phyloP scores from a whole-genome alignment of 306 rosid genomes.

The Inga oerstediana region DNA sequence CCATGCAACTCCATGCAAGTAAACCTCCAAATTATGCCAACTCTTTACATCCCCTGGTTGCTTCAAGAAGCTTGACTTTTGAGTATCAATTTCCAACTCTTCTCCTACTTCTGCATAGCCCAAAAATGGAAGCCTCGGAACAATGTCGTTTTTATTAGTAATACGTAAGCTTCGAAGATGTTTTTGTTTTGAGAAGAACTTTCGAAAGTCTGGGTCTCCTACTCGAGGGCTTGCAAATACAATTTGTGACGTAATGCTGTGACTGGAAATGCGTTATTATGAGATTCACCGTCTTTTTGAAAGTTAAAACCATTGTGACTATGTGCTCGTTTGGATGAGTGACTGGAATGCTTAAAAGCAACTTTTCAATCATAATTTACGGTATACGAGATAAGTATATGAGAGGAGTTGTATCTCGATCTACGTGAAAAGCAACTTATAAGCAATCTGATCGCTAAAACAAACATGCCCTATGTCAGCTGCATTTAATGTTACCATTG shows the following conservation, averaged over 20 bases:
- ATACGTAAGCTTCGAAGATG: slow-evolving; percentile 48
- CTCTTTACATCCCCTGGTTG: slow-evolving; percentile 8
- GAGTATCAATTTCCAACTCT: slow-evolving; percentile 49
- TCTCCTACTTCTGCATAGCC: slow-evolving; percentile 46
- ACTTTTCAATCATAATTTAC: no score
- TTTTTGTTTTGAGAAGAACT: slow-evolving; percentile 27
- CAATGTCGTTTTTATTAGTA: slow-evolving; percentile 50
- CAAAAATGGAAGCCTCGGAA: slow-evolving; percentile 42
- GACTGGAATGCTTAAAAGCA: no score
- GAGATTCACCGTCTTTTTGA: slow-evolving; percentile 30
- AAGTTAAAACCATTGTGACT: slow-evolving; percentile 47
- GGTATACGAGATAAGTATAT: no score
- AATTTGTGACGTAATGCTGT: slow-evolving; percentile 37
- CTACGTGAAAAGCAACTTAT: no score
- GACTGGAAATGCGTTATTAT: slow-evolving; percentile 51
- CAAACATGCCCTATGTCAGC: slow-evolving; percentile 72
- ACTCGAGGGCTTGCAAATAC: slow-evolving; percentile 64
- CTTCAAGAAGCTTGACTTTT: slow-evolving; percentile 54
- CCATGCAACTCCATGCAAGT: slow-evolving; percentile 83
- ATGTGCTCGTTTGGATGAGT: no score
- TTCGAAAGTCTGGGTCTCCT: slow-evolving; percentile 51
- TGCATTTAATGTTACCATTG: slow-evolving; percentile 65
- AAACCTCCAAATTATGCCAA: slow-evolving; percentile 68
- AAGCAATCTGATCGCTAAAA: no score
- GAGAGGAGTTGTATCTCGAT: no score